Base-by-base conservation (phyloP, 306 rosid genomes). In the Inga oerstediana region DNA sequence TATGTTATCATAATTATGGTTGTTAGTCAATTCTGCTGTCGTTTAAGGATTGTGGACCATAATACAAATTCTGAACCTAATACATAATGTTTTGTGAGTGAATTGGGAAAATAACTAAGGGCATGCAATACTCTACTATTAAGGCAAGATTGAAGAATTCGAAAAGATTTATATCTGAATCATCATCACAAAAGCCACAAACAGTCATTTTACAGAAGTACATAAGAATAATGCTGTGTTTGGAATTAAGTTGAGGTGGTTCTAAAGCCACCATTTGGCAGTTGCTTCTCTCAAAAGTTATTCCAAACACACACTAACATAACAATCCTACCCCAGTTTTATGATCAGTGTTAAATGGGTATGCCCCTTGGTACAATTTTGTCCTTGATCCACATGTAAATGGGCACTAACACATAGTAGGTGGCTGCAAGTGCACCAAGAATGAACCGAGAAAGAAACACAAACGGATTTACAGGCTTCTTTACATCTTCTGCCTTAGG, bases 321-420 rank as follows among this genome's bases (percentile, higher is more conserved):
- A 39, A 58, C 67, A 68, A 72, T 54, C 69, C 73, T 32, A 61
- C 41, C 58, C 32, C 34, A 11, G 9, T 67, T 72, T 64, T 41
- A 64, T 24, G 65, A 78, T 77, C 56, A 74, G 70, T 76, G 82
- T 86, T 80, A 93, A 79, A 95, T 92, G 62, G 92, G 92, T 85
- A 85, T 84, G 39, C 97, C 98, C 86, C 91, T 91, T 54, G 96
- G 93, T 81, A 90, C 92, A 73, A 91, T 87, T 84, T 84, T 89
- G 86, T 95, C 91, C 80, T 92, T 95, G 84, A 95, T 69, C 97
- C 98, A 93, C 96, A 93, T 93, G 91, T 93, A 91, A 80, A 93
- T 82, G 44, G 99, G 98, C 44, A 92, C 88, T 56, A 93, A 91
- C 13, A 88, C 90, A 35, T 52, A 88, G 93, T 91, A 96, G 27